These are phyloP conservation scores for Botrytis galanthina DNA, from an alignment of 2,329 filamentous ascomycete species.

Conservation along the genomic window DNA sequence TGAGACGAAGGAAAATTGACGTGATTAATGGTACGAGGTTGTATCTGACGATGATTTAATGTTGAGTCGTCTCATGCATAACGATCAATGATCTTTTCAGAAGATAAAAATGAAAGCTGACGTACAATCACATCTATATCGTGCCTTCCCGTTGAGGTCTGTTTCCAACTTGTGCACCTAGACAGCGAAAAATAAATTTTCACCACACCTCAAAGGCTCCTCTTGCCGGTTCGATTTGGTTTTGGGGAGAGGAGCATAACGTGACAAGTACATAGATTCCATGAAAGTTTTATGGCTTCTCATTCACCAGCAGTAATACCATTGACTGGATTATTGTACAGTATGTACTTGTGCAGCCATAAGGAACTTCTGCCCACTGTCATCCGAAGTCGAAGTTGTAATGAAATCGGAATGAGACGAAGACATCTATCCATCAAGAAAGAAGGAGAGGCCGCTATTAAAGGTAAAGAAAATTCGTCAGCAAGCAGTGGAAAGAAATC, in stretches of 20 bases:
- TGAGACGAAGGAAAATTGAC: not conserved
- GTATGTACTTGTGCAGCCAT: not conserved
- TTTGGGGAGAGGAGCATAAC: not conserved
- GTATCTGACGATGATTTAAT: not conserved
- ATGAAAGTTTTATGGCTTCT: not conserved
- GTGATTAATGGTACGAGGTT: not conserved
- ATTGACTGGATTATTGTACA: not conserved
- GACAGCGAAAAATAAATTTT: not conserved
- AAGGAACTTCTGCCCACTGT: not conserved
- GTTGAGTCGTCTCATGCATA: not conserved
- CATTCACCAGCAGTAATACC: not conserved
- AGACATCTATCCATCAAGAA: not conserved
- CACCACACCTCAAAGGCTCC: too few species aligned
- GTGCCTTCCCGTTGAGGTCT: not conserved
- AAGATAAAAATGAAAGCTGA: not conserved
- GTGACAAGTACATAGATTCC: too few species aligned
- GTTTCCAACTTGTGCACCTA: not conserved
- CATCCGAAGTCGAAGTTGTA: too few species aligned
- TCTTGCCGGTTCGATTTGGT: too few species aligned
- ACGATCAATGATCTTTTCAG: not conserved
- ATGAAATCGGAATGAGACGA: not conserved
- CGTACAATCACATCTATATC: too few species aligned
- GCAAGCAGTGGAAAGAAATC: not conserved
- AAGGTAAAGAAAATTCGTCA: fast-evolving
- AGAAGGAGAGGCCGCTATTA: too few species aligned